These are phyloP conservation scores for Aureobasidium sp. DNA, from an alignment of 2,329 filamentous ascomycete species.

Conservation along the genomic window DNA sequence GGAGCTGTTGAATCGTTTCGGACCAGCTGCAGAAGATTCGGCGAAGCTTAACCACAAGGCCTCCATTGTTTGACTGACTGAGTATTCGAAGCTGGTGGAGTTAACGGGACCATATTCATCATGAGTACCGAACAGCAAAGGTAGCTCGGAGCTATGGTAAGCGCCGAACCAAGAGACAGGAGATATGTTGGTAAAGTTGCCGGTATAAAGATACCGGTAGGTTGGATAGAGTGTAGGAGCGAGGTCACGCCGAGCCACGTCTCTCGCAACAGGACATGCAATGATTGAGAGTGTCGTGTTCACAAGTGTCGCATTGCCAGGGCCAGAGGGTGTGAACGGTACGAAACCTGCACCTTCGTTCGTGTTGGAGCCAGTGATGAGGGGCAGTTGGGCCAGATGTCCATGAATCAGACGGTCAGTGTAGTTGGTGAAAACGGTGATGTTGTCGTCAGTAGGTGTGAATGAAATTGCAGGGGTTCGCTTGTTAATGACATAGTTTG, in stretches of 20 bases:
- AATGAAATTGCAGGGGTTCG: conserved; percentile 20
- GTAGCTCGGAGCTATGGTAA: conserved; percentile 42
- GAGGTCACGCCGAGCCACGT: conserved; percentile 13
- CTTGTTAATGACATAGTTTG: conserved; percentile 19
- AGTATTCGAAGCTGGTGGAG: conserved; percentile 27
- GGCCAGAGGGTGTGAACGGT: conserved; percentile 21
- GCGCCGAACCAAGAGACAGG: conserved; percentile 44
- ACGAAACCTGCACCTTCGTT: conserved; percentile 29
- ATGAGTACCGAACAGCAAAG: conserved; percentile 45
- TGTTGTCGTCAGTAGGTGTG: conserved; percentile 23
- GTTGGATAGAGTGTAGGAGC: conserved; percentile 31
- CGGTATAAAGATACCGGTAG: conserved; percentile 45
- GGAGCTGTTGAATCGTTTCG: conserved; percentile 4
- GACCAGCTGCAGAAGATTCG: not conserved
- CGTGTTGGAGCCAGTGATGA: conserved; percentile 26
- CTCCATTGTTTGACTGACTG: conserved; percentile 39
- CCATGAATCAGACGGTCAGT: conserved; percentile 22
- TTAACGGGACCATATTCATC: conserved; percentile 25
- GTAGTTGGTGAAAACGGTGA: conserved; percentile 24
- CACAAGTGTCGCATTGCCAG: conserved; percentile 21
- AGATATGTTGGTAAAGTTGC: conserved; percentile 45
- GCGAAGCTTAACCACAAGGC: conserved; percentile 26
- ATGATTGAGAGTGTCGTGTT: conserved; percentile 24
- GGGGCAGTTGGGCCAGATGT: conserved; percentile 25
- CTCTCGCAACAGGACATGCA: conserved; percentile 21